Conservation (phyloP, 169 alveolate species). For the Eimeria mitis region DNA sequence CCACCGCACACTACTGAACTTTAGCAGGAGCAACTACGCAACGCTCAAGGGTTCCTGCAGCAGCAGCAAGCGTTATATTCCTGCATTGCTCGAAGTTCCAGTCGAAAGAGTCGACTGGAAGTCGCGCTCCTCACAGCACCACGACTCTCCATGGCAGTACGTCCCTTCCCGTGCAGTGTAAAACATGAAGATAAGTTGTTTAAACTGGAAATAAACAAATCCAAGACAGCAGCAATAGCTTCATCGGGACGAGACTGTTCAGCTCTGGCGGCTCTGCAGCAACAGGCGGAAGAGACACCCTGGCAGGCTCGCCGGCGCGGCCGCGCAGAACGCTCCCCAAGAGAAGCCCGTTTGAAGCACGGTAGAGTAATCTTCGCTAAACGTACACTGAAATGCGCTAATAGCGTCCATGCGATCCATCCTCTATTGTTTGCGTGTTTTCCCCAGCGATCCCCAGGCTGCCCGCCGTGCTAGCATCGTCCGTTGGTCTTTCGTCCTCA, state of each 20-base stretch:
- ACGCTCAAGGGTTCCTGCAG: slow-evolving; percentile 77
- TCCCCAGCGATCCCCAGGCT: not conserved
- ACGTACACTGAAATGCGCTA: not conserved
- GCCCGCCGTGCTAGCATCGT: not conserved
- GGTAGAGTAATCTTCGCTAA: not conserved
- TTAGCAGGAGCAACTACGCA: slow-evolving; percentile 67
- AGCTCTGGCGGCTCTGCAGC: not conserved
- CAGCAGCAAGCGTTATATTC: slow-evolving; percentile 77
- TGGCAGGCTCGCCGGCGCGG: not conserved
- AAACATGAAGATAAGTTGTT: not conserved
- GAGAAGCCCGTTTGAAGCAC: not conserved
- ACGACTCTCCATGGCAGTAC: slow-evolving; percentile 76
- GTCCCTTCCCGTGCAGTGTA: not conserved
- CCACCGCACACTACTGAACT: slow-evolving; percentile 84
- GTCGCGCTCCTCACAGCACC: slow-evolving; percentile 79
- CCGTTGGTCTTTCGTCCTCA: not conserved
- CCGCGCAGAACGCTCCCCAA: not conserved
- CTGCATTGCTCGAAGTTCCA: slow-evolving; percentile 29
- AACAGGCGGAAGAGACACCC: not conserved
- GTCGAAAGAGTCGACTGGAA: slow-evolving; percentile 81
- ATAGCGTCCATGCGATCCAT: too few species aligned
- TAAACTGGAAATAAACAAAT: not conserved
- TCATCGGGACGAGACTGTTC: not conserved
- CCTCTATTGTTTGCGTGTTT: not conserved
- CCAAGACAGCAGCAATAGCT: not conserved